Evolutionary conservation across 768 basidiomycete genomes (phyloP), one percentile per base, ranked within the genome.

Genomic region (Auricularia cornea): DNA sequence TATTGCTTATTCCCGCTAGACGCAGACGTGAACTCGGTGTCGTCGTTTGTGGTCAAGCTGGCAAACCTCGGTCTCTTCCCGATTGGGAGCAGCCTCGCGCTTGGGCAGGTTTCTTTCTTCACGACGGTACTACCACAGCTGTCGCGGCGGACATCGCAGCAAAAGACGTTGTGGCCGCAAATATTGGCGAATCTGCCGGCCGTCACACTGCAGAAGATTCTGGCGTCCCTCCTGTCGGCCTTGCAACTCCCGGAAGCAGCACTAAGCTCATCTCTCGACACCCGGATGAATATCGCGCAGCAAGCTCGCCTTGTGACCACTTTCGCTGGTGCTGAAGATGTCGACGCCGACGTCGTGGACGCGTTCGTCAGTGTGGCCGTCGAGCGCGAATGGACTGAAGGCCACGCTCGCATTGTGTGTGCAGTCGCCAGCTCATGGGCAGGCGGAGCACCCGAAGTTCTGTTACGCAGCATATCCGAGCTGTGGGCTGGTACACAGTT

Each of bases 401-500:
- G 54, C 20, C 54, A 57, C 28, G 54, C 54, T 4, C 54, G 54
- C 11, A 5, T 32, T 85, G 90, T 63, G 80, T 86, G 0, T 85
- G 85, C 64, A 94, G 92, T 91, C 69, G 84, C 2, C 85, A 80
- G 2, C 83, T 81, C 8, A 74, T 77, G 6, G 67, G 76, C 72
- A 10, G 54, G 59, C 12, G 60, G 29, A 40, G 48, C 28, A 38
- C 20, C 40, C n/a, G 52, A 56, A 48, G 35, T 18, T 3, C n/a
- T 62, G 51, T 5, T 44, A 8, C 30, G 44, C 18, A 29, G 60
- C 1, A 32, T 59, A 18, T 38, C 35, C 3, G 83, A 84, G 4
- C 70, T 80, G 0, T 98, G 96, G 96, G 79, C 88, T 3, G 81
- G 86, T 28, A 73, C 84, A 1, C 88, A 89, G 56, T 89, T 94